Base-by-base conservation (phyloP, 1,139 yeast species). In the Candida buenavistaensis region DNA sequence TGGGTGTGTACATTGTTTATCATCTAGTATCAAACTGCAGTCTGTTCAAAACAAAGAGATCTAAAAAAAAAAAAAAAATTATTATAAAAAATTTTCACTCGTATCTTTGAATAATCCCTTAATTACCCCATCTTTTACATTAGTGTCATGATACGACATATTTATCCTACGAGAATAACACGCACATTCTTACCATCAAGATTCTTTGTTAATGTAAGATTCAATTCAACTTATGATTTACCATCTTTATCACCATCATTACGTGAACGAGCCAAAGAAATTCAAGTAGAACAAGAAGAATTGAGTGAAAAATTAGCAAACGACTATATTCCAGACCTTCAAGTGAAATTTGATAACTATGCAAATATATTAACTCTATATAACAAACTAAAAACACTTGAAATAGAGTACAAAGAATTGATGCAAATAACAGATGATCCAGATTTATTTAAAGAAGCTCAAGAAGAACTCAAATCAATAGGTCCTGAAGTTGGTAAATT, bases 161-260 rank as follows among this genome's bases (percentile, higher is more conserved):
- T 17, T 7, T 17, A 17, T 7, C 19, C 5, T 7, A 17, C 7
- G 7, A 17, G 19, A 17, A 7, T 7, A 5, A 26, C 16, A 15
- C 28, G 20, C 7, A 9, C 22, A 10, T 9, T 27, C 15, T 23
- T 27, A 27, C 16, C 23, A 10, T 19, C 3, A 19, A n/a, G 16
- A 20, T n/a, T n/a, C 14, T 12, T 15, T 11, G 19, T 7, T 9
- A 7, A 5, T 9, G 12, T 8, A 26, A 12, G 30, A 19, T 17
- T 27, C 13, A 26, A 26, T 12, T 23, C 34, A 14, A 23, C 34
- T 9, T 9, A 22, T 6, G 13, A 11, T 11, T 17, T 32, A 2
- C 60, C 61, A 4, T 35, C 33, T 14, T 55, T 82, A 10, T 85
- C 80, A 46, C 88, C 90, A 0, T 60, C 80, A 4, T 61, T 87